Conservation (phyloP, 805 yeast genomes). For the Cyberlindnera mrakii region DNA sequence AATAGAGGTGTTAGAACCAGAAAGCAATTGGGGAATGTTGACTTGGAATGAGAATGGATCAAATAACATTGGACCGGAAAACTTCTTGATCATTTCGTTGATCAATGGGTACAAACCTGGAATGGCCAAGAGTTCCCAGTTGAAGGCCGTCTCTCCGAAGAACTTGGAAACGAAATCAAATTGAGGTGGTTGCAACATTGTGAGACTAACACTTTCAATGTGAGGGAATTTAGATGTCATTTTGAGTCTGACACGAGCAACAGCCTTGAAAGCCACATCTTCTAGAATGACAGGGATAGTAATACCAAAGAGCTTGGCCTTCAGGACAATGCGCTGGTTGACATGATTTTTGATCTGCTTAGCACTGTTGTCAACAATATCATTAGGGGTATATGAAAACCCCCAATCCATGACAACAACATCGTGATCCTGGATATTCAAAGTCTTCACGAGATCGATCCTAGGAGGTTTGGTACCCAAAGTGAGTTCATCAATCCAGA, state of each 20-base stretch:
- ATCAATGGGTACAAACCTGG: slow-evolving; percentile 86
- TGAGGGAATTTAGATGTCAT: slow-evolving; percentile 92
- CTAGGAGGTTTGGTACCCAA: slow-evolving; percentile 95
- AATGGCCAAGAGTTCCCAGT: slow-evolving; percentile 78
- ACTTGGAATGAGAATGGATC: slow-evolving; percentile 90
- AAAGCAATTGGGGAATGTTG: slow-evolving; percentile 83
- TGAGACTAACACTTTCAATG: slow-evolving; percentile 81
- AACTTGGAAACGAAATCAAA: slow-evolving; percentile 74
- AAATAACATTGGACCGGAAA: slow-evolving; percentile 82
- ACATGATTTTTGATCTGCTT: slow-evolving; percentile 82
- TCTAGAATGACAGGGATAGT: slow-evolving; percentile 76
- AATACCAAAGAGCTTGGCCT: slow-evolving; percentile 77
- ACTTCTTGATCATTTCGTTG: slow-evolving; percentile 79
- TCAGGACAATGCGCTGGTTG: slow-evolving; percentile 74
- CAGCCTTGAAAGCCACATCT: slow-evolving; percentile 69
- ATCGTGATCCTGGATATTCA: slow-evolving; percentile 84
- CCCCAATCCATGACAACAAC: slow-evolving; percentile 98
- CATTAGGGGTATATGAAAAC: slow-evolving; percentile 88
- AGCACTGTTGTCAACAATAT: slow-evolving; percentile 73
- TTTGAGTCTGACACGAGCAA: slow-evolving; percentile 75
- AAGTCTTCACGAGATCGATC: slow-evolving; percentile 82
- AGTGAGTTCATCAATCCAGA: slow-evolving; percentile 86
- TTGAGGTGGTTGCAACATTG: slow-evolving; percentile 80
- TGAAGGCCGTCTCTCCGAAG: slow-evolving; percentile 75
- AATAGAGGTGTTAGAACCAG: slow-evolving; percentile 81